Base-by-base conservation (phyloP, 805 yeast genomes). In the Kodamaea laetipori region DNA sequence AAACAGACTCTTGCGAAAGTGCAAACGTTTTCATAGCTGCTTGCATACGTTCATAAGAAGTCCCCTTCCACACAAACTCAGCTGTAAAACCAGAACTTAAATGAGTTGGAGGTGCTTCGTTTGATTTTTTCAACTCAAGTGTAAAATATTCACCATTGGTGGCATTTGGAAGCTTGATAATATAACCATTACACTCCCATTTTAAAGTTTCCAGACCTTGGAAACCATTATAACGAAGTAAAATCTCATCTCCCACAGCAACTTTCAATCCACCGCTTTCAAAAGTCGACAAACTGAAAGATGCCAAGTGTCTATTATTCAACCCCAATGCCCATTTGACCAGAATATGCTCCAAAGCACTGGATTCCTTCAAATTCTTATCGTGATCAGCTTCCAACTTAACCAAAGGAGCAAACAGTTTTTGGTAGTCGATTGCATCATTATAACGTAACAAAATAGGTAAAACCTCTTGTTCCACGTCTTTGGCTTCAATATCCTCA, bases 51-150 rank as follows among this genome's bases (percentile, higher is more conserved):
- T 78, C 82, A 58, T 83, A 90, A 1, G 95, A 72, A 2, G 83
- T 81, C 11, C 92, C 94, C 52, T 86, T 86, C 97, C 97, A 90
- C 41, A 86, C 87, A 58, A 88, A 85, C 54, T 87, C 92, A 0
- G 90, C 90, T 1, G 90, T 80, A 60, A 87, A 90, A 16, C 83
- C 87, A 4, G 79, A 73, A 1, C 77, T 74, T 28, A 77, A 58
- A 47, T 82, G 73, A 2, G 82, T 77, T 40, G 86, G 86, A 1
- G 52, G 51, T 4, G 45, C 32, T 2, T 47, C 57, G 16, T 66
- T 70, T 10, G 62, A 56, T 2, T 78, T 68, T 34, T 61, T 65
- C 48, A 90, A 69, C 60, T 89, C 96, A 37, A 89, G 64, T 1
- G 90, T 83, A 54, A 83, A 83, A 41, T 79, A 82, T 50, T 84